Evolutionary conservation across 2,329 filamentous ascomycete genomes (phyloP), one percentile per base, ranked within the genome.

Genomic region (Coleophoma cylindrospora): DNA sequence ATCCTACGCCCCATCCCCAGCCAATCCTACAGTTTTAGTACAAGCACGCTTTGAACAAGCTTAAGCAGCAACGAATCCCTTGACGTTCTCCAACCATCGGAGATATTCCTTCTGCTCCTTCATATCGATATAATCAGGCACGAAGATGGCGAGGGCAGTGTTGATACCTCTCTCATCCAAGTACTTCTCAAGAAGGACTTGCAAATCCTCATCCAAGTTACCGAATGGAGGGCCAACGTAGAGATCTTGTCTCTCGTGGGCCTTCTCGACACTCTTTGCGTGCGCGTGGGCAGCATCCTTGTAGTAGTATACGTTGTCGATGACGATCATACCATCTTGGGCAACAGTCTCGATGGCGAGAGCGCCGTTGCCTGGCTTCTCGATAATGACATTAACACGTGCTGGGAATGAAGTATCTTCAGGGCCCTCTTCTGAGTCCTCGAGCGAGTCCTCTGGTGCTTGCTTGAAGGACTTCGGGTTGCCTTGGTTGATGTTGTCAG

Each of bases 31-130:
- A 27, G 9, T 27, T 27, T 27, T 27, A 5, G 27, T 27, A 27
- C 27, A 27, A 27, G 27, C 6, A 27, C 6, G 9, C 9, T 27
- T 27, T 10, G 2, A 8, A 8, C 19, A 22, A 41, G 48, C 21
- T 55, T 75, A 90, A 54, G 83, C 84, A 67, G 88, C 86, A 59
- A 96, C 76, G 66, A 97, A 96, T 56, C 73, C 75, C 83, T 92
- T 94, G 71, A 96, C 80, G 66, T 87, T 88, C 70, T 84, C 80
- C 69, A 99, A 75, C 94, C 95, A 99, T 58, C 80, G 75, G 54
- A 95, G 75, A 71, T 99, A 99, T 79, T 99, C 94, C 74, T 84
- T 87, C 82, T 97, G 92, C 82, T 99, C 94, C 85, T 99, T 99
- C 73, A 88, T 83, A 68, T 97, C 91, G 65, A 97, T 91, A 74